Base-by-base conservation (phyloP, 495 filamentous ascomycete species). In the Penicillium pulvis region DNA sequence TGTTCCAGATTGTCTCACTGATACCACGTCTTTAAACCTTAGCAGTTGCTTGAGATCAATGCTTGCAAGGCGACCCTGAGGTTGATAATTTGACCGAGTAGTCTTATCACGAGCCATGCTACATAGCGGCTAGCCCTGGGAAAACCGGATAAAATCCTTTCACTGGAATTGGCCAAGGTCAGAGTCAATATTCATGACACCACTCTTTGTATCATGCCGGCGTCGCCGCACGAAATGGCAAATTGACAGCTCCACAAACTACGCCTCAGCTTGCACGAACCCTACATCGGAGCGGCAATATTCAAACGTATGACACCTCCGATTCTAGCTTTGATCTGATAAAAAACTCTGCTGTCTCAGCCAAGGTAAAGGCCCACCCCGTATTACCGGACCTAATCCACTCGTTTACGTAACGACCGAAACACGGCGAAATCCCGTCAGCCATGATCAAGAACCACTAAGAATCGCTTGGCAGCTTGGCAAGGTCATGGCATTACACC, bases 391-490 rank as follows among this genome's bases (percentile, higher is more conserved):
- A 0, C 3, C 19, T 24, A 11, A 10, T 24, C 43, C 43, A n/a
- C 43, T 4, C 8, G 24, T 30, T 48, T 49, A 49, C 46, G 26
- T 49, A 49, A 49, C 46, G 16, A 28, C 16, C 26, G 46, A 49
- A 49, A 49, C 24, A 49, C 26, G 46, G 20, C 17, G 20, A 47
- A 28, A 1, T 47, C 10, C 44, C 20, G 44, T n/a, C 12, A 31
- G 23, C 26, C 24, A 24, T 30, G 16, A 49, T 16, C 16, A 49
- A 49, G 46, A 49, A 31, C 46, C 23, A 14, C 46, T 28, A 49
- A 31, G 26, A 49, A 31, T 2, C n/a, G 9, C 46, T 49, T 49
- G 46, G 46, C 46, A 49, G 46, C 46, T 31, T 49, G 46, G 46
- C 46, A 31, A 16, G 26, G 20, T 24, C 19, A 47, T 26, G 20